Percentiles rank a stretch among this genome's conserved stretches.
Evolutionary conservation across 2,329 filamentous ascomycete genomes (phyloP).

Genomic region (Microsporum ferrugineum): DNA sequence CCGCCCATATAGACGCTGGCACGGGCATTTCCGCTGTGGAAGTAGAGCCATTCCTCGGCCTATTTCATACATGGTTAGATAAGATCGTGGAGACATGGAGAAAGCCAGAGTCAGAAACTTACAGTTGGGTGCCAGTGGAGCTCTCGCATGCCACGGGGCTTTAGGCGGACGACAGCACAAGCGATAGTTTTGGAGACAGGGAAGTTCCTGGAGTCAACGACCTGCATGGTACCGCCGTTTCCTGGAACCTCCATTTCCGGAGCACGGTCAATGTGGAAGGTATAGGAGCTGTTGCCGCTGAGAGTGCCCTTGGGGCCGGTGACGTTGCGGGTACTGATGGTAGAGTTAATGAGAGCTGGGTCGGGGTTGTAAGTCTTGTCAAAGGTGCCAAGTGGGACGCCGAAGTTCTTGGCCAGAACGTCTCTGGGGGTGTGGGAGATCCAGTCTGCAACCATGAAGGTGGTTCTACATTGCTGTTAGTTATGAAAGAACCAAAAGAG

Average conservation of each 20-base stretch:
- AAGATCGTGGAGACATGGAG: neutral
- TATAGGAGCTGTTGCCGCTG: conserved; percentile 49
- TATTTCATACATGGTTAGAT: conserved; percentile 20
- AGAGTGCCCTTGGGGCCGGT: conserved; percentile 40
- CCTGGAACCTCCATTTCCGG: conserved; percentile 47
- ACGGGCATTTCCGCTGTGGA: conserved; percentile 50
- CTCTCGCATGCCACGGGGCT: conserved; percentile 53
- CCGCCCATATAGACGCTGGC: conserved; percentile 56
- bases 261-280: conserved; percentile 50
- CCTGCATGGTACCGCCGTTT: conserved; percentile 50
- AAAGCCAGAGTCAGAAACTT: conserved; percentile 16
- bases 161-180: conserved; percentile 51
- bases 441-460: conserved; percentile 63
- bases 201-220: conserved; percentile 57
- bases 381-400: conserved; percentile 50
- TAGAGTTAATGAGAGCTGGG: conserved; percentile 52
- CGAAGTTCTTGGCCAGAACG: conserved; percentile 59
- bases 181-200: conserved; percentile 55
- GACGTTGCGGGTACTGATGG: conserved; percentile 39
- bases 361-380: conserved; percentile 45
- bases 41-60: conserved; percentile 62
- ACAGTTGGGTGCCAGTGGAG: conserved; percentile 61
- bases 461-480: conserved; percentile 38
- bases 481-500: neutral
- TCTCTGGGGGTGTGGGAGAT: conserved; percentile 53